phyloP scores from a whole-genome alignment of 371 early-diverging fungal genomes.

The Apophysomyces variabilis region DNA sequence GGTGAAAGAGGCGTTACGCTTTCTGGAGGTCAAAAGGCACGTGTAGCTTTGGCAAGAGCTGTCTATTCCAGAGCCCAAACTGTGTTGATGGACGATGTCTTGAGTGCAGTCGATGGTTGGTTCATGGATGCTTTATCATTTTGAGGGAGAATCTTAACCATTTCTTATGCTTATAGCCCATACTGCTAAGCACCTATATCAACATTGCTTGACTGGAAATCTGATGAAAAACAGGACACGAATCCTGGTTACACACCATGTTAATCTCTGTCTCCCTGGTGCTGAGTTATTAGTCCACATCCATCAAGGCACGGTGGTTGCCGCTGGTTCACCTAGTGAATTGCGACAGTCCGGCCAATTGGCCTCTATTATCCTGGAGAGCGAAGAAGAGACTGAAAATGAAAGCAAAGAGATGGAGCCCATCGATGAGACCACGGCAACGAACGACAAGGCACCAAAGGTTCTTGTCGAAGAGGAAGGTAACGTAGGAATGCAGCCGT shows the following conservation, averaged over 20 bases:
- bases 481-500: not conserved
- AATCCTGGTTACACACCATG: not conserved
- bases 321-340: not conserved
- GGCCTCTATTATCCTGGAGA: slow-evolving; percentile 38
- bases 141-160: not conserved
- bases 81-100: slow-evolving; percentile 71
- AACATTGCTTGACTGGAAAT: not conserved
- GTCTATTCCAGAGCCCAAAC: slow-evolving; percentile 65
- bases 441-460: slow-evolving; percentile 15
- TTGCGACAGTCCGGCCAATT: slow-evolving; percentile 40
- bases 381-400: slow-evolving; percentile 5
- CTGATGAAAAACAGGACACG: not conserved
- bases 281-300: not conserved
- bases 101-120: slow-evolving; percentile 70
- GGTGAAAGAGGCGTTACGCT: slow-evolving; percentile 76
- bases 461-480: slow-evolving; percentile 31
- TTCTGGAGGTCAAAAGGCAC: slow-evolving; percentile 62
- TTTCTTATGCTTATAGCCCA: slow-evolving; percentile 19
- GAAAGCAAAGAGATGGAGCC: slow-evolving; percentile 8
- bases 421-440: slow-evolving; percentile 13
- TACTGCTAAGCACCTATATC: slow-evolving; percentile 49
- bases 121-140: slow-evolving; percentile 31
- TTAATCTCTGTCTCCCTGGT: not conserved
- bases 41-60: slow-evolving; percentile 73
- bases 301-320: not conserved